Evolutionary conservation across 176 grass and related monocot species (phyloP), one percentile per base, ranked within the genome.

Genomic region (Pharus latifolius): DNA sequence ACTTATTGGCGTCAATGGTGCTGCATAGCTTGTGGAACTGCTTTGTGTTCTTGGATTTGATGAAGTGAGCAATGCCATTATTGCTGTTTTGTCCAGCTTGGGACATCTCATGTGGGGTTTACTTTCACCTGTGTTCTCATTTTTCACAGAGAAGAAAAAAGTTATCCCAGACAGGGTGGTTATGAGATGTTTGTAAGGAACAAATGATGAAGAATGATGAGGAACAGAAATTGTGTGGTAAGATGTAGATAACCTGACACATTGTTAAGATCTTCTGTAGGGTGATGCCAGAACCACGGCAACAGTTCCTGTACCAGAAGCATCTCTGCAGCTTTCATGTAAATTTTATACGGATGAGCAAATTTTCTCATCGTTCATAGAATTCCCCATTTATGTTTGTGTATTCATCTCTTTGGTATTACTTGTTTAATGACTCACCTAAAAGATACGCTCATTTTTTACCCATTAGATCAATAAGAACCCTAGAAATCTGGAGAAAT

Each of bases 21-120:
- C 79, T 98, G 18, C 95, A 98, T 83, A 92, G 90, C 67, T 57
- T 98, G 32, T 98, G 95, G 95, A 98, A 98, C 26, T 83, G 84
- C 22, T 93, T 98, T 85, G 95, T 98, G 49, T 98, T 98, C 70
- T 78, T 89, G 78, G 89, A 98, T 84, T 80, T 98, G 68, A 83
- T 98, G 89, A 98, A 98, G 73, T 94, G 74, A 75, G 51, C 30
- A 49, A 56, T 70, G 41, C 24, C 15, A 20, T 3, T 68, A 17
- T 45, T 71, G 17, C 20, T 48, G 23, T 38, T 49, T 28, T 11
- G 43, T 80, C 27, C 47, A 85, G 25, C 33, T 54, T 75, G 42
- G 2, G 81, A 43, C 35, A 59, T 71, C 43, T 66, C 24, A 0
- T 28, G 22, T 48, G 28, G 24, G 10, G 17, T 63, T 16, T 63